Conservation (phyloP, 345 rosid species). For the Eucalyptus sp. region DNA sequence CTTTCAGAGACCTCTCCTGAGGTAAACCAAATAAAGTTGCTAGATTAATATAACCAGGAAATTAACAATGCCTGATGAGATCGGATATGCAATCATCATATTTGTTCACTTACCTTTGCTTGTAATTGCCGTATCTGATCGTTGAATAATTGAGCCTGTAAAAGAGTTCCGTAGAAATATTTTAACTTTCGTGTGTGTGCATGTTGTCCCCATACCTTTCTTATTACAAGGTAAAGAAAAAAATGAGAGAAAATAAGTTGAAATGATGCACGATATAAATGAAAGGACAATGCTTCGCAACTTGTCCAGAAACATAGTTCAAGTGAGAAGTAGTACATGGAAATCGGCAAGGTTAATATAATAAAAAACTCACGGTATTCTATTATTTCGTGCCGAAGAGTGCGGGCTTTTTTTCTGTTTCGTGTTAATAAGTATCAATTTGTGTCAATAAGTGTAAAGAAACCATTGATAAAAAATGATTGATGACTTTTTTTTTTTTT, state of each 20-base stretch:
- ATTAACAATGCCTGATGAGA: not conserved
- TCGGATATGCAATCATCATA: not conserved
- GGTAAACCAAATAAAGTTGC: not conserved
- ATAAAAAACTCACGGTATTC: not conserved
- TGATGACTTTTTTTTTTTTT: not conserved
- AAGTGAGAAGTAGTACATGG: not conserved
- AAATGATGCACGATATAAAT: not conserved
- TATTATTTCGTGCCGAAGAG: not conserved
- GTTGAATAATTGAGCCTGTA: constrained; percentile 27
- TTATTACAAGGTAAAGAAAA: not conserved
- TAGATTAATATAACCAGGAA: not conserved
- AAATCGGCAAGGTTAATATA: not conserved
- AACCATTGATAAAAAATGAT: not conserved
- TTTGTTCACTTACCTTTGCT: constrained; percentile 16
- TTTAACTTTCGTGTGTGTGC: not conserved
- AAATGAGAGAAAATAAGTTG: not conserved
- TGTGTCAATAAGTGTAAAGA: not conserved
- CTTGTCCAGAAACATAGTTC: not conserved
- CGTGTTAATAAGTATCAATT: not conserved
- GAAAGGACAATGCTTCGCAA: not conserved
- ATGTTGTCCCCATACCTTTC: not conserved
- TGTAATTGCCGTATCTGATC: constrained; percentile 31
- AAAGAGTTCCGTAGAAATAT: not conserved
- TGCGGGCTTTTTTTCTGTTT: not conserved
- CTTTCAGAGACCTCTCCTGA: constrained; percentile 37